These are phyloP conservation scores for Nemania abortiva DNA, from an alignment of 2,329 filamentous ascomycete species.

Conservation along the genomic window DNA sequence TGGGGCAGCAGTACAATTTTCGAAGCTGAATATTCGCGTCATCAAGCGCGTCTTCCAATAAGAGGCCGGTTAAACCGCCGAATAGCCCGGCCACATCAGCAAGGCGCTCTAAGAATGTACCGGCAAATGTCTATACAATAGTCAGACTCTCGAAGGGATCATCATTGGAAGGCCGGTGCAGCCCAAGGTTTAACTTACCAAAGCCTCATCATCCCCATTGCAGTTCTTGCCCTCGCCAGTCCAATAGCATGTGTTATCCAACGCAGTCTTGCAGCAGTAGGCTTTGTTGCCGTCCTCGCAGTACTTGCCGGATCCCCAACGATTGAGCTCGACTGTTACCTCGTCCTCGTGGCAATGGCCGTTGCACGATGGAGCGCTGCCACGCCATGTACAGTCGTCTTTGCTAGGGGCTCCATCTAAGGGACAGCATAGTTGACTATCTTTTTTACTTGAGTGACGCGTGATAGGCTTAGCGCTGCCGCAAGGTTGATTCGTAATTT, in stretches of 20 bases:
- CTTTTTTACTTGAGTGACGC: background rate
- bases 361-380: constrained; percentile 13
- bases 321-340: constrained; percentile 8
- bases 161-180: background rate
- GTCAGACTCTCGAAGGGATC: background rate
- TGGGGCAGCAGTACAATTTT: constrained; percentile 16
- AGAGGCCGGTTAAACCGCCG: background rate
- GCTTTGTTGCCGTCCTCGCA: constrained; percentile 21
- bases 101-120: constrained; percentile 5
- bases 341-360: constrained; percentile 22
- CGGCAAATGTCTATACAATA: constrained; percentile 6
- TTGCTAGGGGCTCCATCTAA: constrained; percentile 2
- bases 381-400: constrained; percentile 15
- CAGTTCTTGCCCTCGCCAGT: background rate
- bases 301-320: constrained; percentile 15
- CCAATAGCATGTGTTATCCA: constrained; percentile 12
- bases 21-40: constrained; percentile 8
- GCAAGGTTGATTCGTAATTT: constrained; percentile 1
- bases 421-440: constrained; percentile 8
- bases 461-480: background rate
- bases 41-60: constrained; percentile 10
- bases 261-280: constrained; percentile 12
- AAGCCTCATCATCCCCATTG: constrained; percentile 7
- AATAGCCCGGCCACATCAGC: constrained; percentile 8
- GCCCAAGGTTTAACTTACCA: background rate